These are phyloP conservation scores for Lojkania enalia DNA, from an alignment of 2,329 filamentous ascomycete genomes.

Conservation along the genomic window DNA sequence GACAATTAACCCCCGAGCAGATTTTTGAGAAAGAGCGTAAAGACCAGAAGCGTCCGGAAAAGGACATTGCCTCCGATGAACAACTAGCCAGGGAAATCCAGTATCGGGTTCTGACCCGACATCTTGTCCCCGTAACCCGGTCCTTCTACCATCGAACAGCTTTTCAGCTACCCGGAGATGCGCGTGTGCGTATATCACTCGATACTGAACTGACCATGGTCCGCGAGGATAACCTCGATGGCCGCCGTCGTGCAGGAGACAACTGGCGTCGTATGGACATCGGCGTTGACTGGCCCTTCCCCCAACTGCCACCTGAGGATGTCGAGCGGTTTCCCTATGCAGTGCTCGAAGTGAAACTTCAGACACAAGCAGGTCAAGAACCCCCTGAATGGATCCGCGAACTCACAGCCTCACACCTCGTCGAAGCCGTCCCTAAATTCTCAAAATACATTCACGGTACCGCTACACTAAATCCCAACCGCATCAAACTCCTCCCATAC, in stretches of 20 bases:
- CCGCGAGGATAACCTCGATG: constrained; percentile 93
- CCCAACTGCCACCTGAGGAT: constrained; percentile 81
- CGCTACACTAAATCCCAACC: constrained; percentile 80
- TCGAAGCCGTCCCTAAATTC: constrained; percentile 98
- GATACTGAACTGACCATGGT: constrained; percentile 96
- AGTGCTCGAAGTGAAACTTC: constrained; percentile 93
- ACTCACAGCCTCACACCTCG: constrained; percentile 87
- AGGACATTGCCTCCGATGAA: constrained; percentile 89
- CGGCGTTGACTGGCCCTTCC: constrained; percentile 93
- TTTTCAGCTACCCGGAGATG: constrained; percentile 95
- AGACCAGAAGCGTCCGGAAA: constrained; percentile 90
- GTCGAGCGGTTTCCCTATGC: constrained; percentile 93
- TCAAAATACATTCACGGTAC: constrained; percentile 98
- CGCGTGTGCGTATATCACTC: constrained; percentile 91
- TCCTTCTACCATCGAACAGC: constrained; percentile 98
- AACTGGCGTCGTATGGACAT: constrained; percentile 99
- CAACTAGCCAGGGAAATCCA: constrained; percentile 89
- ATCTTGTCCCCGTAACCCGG: constrained; percentile 84
- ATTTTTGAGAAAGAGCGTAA: constrained; percentile 97
- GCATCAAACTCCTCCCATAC: constrained; percentile 89
- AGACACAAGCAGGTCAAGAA: constrained; percentile 93
- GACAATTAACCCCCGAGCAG: constrained; percentile 79
- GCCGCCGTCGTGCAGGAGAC: constrained; percentile 71
- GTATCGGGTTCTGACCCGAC: constrained; percentile 86
- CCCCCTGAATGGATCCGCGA: constrained; percentile 96